Percentiles rank a stretch among this genome's conserved stretches.
Evolutionary conservation across 2,329 filamentous ascomycete species (phyloP).

Genomic region (Aspergillus latus): DNA sequence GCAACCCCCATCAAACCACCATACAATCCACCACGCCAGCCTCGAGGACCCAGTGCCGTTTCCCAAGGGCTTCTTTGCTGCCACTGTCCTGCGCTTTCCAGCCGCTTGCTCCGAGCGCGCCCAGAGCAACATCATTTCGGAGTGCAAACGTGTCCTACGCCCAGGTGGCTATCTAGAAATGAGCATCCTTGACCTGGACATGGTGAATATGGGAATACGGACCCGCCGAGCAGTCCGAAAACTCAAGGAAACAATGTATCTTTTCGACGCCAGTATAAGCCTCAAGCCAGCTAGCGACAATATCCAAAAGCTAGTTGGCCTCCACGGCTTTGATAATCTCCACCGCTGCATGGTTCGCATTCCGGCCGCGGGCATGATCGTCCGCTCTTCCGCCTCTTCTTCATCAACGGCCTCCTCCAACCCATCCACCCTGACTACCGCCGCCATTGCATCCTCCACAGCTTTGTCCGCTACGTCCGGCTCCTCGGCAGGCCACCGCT

Average conservation of each 20-base stretch:
- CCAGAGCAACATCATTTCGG: conserved; percentile 46
- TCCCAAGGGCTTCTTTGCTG: conserved; percentile 48
- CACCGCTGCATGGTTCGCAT: conserved; percentile 51
- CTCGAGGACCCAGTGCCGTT: conserved; percentile 47
- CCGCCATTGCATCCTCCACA: conserved; percentile 27
- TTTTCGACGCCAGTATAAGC: conserved; percentile 43
- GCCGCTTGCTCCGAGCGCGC: conserved; percentile 45
- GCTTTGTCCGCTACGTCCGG: conserved; percentile 25
- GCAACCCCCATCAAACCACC: conserved; percentile 45
- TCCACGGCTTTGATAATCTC: conserved; percentile 50
- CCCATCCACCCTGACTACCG: conserved; percentile 30
- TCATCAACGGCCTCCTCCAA: conserved; percentile 42
- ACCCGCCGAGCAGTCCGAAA: conserved; percentile 47
- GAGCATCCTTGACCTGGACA: conserved; percentile 51
- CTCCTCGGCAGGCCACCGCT: conserved; percentile 22
- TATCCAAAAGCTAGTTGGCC: conserved; percentile 47
- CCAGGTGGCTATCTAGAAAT: conserved; percentile 51
- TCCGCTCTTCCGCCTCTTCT: conserved; percentile 43
- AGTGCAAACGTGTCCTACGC: conserved; percentile 51
- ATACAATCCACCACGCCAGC: conserved; percentile 42
- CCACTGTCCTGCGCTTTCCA: conserved; percentile 48
- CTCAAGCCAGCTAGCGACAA: conserved; percentile 50
- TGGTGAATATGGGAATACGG: conserved; percentile 51
- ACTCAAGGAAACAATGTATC: conserved; percentile 48
- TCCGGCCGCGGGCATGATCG: conserved; percentile 48